Evolutionary conservation across 2,329 filamentous ascomycete species (phyloP).

Genomic region (Colletotrichum higginsianum): DNA sequence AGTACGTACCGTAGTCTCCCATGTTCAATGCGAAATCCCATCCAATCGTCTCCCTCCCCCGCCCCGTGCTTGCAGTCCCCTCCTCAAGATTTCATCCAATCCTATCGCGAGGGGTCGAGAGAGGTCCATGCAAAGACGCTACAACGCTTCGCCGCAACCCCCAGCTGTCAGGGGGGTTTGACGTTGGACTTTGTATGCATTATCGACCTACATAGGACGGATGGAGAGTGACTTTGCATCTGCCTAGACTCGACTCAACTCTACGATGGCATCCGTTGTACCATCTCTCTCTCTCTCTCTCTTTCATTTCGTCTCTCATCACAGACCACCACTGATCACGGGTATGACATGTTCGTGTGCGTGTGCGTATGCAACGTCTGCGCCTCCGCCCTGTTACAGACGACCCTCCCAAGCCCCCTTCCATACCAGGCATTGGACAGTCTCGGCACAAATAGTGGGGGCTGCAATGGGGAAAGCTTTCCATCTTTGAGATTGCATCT

Average conservation of each 20-base stretch:
- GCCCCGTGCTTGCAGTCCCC: not conserved
- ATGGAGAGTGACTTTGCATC: not conserved
- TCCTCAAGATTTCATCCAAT: conserved; percentile 32
- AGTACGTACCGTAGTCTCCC: conserved; percentile 11
- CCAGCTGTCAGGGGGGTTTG: conserved; percentile 28
- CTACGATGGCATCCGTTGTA: too few species aligned
- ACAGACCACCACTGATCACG: not conserved
- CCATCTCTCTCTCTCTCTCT: too few species aligned
- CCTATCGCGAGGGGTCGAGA: conserved; percentile 3
- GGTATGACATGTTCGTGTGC: not conserved
- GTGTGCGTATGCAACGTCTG: not conserved
- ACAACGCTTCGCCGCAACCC: conserved; percentile 21
- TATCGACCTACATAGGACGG: not conserved
- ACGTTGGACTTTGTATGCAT: too few species aligned
- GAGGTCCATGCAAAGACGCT: conserved; percentile 11
- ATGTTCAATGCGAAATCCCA: conserved; percentile 28
- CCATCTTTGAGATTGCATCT: not conserved
- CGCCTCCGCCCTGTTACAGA: not conserved
- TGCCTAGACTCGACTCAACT: not conserved
- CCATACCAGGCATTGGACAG: not conserved
- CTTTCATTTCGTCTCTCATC: too few species aligned
- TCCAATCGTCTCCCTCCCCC: conserved; percentile 31
- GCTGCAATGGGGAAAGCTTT: not conserved
- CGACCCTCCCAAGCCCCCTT: not conserved
- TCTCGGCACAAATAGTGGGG: not conserved